Evolutionary conservation across 1,284 basidiomycete species (phyloP), one percentile per base, ranked within the genome.

Genomic region (Ustilago nuda): DNA sequence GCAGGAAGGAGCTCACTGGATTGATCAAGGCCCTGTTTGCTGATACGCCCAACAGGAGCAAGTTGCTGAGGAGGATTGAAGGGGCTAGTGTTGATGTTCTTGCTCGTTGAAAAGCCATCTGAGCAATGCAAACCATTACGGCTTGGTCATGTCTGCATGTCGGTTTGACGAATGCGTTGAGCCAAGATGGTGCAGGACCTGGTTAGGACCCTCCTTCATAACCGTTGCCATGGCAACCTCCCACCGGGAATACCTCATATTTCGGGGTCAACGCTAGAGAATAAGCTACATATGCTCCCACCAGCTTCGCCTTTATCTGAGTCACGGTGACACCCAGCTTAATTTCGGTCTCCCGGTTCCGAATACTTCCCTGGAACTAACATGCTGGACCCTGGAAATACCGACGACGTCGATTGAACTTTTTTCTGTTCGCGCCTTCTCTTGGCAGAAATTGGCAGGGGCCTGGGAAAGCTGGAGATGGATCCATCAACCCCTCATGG

Each of bases 1-100:
- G 92, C 62, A 89, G 92, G 3, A 90, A 92, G 36, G 95, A 98
- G 87, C 88, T 99, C 2, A 90, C 91, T 36, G 89, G 89, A 68
- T 89, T 99, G 37, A 90, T 98, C 45, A 89, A 90, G 53, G 95
- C 94, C 0, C 88, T 99, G 54, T 99, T 99, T 85, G 92, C 95
- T 9, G 83, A 85, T 52, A 84, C 83, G 36, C 61, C 66, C 13
- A 78, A 83, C 32, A 64, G 83, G 30, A 54, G 53, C 53, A 77
- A 72, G 51, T 61, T 85, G 48, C 58, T 85, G 53, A 75, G 79
- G 2, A 68, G 73, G 52, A 76, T 84, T 33, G 80, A 83, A 59
- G 56, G 33, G 13, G 74, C 70, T 9, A 23, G 61, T 13, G 61
- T 62, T 30, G 75, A 74, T 39, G 71, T 69, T 32, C 51, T 76